phyloP scores from a whole-genome alignment of 2,329 filamentous ascomycete genomes.

The Cordyceps cateniannulata region DNA sequence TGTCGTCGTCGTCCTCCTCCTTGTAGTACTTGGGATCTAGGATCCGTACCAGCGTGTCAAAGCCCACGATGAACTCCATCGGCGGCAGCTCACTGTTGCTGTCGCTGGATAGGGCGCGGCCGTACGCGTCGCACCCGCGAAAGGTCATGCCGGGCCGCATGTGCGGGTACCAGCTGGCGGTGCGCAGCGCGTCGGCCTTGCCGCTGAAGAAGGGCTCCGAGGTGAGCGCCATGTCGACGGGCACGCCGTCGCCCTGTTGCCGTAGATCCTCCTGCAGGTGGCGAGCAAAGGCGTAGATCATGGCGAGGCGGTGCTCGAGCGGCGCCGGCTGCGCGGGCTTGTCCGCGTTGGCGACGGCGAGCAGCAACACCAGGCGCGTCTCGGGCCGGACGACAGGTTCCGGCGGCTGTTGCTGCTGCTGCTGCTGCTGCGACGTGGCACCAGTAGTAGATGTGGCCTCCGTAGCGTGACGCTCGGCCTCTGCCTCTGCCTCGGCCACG shows the following conservation, averaged over 20 bases:
- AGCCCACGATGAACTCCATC: conserved; percentile 67
- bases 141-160: neutral
- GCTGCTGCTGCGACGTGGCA: too few species aligned
- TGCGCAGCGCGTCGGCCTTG: conserved; percentile 56
- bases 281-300: conserved; percentile 64
- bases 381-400: conserved; percentile 7
- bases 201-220: conserved; percentile 68
- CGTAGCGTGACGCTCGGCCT: too few species aligned
- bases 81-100: conserved; percentile 25
- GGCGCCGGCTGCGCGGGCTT: conserved; percentile 60
- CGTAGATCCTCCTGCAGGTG: conserved; percentile 37
- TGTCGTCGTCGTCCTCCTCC: neutral
- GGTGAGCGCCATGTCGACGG: conserved; percentile 63
- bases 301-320: conserved; percentile 59
- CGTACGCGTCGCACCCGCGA: neutral
- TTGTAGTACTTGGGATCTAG: conserved; percentile 67
- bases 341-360: conserved; percentile 60
- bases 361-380: conserved; percentile 48
- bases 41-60: conserved; percentile 64
- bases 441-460: too few species aligned
- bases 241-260: conserved; percentile 15
- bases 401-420: neutral
- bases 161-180: conserved; percentile 34
- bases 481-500: conserved; percentile 1
- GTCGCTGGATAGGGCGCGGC: neutral